These are phyloP conservation scores for Penicillium rolfsii DNA, from an alignment of 2,329 filamentous ascomycete species.

Conservation along the genomic window DNA sequence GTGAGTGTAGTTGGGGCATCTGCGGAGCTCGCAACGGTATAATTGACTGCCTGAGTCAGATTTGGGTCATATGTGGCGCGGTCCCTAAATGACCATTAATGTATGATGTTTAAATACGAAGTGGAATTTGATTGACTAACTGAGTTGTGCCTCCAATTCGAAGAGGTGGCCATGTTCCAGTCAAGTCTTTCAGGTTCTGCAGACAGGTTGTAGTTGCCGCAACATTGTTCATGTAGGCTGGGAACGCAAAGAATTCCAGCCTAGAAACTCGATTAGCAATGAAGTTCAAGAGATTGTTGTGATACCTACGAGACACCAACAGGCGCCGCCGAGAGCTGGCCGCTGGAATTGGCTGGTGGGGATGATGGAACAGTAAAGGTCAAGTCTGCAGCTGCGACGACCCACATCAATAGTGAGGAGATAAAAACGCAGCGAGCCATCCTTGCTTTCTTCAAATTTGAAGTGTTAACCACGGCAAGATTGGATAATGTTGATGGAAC, in stretches of 20 bases:
- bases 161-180: constrained; percentile 57
- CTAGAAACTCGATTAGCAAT: background rate
- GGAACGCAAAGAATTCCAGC: constrained; percentile 61
- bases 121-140: constrained; percentile 26
- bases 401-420: background rate
- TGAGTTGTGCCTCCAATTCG: constrained; percentile 64
- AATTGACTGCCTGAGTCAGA: constrained; percentile 53
- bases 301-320: background rate
- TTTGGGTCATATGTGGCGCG: constrained; percentile 56
- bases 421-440: background rate
- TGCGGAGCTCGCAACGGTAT: constrained; percentile 51
- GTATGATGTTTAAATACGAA: too few species aligned
- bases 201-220: constrained; percentile 56
- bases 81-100: constrained; percentile 41
- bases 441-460: background rate
- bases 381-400: background rate
- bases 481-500: background rate
- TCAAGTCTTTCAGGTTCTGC: constrained; percentile 55
- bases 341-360: background rate
- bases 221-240: constrained; percentile 58
- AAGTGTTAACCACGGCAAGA: background rate
- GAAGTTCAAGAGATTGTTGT: background rate
- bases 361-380: background rate
- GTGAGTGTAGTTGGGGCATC: constrained; percentile 57
- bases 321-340: background rate